phyloP scores from a whole-genome alignment of 2,329 filamentous ascomycete genomes.

The Stachybotrys echinatus region DNA sequence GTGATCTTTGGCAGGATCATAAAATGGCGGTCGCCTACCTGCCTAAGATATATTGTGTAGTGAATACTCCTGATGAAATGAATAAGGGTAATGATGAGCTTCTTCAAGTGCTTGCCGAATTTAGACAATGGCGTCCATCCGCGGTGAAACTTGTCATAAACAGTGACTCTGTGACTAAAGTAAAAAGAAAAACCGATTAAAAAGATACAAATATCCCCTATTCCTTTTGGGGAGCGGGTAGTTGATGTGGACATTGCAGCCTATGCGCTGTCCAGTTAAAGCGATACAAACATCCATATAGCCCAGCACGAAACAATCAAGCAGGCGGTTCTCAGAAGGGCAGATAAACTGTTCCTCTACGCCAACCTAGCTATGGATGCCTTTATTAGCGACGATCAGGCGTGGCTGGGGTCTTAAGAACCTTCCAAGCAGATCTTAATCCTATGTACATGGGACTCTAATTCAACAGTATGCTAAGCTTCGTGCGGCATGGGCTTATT shows the following conservation, averaged over 20 bases:
- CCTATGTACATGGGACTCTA: no score
- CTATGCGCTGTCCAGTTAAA: no score
- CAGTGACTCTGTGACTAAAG: conserved; percentile 26
- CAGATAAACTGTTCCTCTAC: background rate
- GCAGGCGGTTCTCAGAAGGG: background rate
- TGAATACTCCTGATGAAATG: conserved; percentile 42
- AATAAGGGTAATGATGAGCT: conserved; percentile 25
- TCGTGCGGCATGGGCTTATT: no score
- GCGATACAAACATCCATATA: no score
- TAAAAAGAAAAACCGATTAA: conserved; percentile 17
- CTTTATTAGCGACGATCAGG: no score
- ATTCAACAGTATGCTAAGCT: no score
- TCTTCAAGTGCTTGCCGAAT: conserved; percentile 20
- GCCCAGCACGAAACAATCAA: background rate
- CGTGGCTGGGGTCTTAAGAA: no score
- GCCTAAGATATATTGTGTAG: conserved; percentile 28
- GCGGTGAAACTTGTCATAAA: conserved; percentile 36
- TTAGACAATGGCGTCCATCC: conserved; percentile 22
- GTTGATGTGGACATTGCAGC: conserved; percentile 33
- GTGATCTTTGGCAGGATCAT: conserved; percentile 3
- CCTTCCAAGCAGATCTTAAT: no score
- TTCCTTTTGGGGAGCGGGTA: conserved; percentile 25
- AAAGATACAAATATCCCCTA: conserved; percentile 25
- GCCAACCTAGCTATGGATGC: conserved; percentile 1
- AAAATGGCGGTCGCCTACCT: background rate